A percentile compares a stretch with the other conserved stretches of the same genome.
Conservation (phyloP, 139 green algal genomes). For the Closterium sp. region DNA sequence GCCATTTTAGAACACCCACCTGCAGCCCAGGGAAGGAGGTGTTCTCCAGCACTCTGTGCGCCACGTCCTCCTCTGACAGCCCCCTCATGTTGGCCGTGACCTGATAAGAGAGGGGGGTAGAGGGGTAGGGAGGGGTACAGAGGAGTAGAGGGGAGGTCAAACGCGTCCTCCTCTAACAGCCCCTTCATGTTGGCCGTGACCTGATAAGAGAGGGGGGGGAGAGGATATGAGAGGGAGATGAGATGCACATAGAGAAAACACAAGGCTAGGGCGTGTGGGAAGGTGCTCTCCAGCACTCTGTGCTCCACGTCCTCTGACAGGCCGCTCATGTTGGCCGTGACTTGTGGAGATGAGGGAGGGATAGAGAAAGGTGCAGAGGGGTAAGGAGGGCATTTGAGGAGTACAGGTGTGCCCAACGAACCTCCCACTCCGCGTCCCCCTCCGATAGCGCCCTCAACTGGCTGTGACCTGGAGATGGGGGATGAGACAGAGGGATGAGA, state of each 20-base stretch:
- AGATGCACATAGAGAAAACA: no score
- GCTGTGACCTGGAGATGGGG: no score
- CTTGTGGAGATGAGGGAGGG: background rate
- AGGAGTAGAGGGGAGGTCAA: background rate
- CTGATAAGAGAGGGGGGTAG: background rate
- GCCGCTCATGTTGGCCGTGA: constrained; percentile 60
- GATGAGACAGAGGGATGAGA: no score
- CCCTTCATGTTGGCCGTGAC: background rate
- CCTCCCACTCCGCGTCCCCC: no score
- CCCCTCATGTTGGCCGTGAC: constrained; percentile 61
- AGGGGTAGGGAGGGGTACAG: background rate
- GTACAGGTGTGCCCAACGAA: no score
- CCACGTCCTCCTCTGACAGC: constrained; percentile 72
- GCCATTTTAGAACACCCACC: no score
- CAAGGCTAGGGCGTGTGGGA: no score
- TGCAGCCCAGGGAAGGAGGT: constrained; percentile 25
- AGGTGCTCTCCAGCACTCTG: constrained; percentile 48
- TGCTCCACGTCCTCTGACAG: constrained; percentile 70
- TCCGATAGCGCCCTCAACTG: no score
- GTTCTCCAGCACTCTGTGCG: constrained; percentile 56
- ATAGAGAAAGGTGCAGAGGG: background rate
- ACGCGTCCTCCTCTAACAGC: no score
- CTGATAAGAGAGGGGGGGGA: no score
- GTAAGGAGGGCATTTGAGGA: no score
- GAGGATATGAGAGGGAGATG: background rate